Base-by-base conservation (phyloP, 2,329 filamentous ascomycete species). In the Exserohilum rostratum region DNA sequence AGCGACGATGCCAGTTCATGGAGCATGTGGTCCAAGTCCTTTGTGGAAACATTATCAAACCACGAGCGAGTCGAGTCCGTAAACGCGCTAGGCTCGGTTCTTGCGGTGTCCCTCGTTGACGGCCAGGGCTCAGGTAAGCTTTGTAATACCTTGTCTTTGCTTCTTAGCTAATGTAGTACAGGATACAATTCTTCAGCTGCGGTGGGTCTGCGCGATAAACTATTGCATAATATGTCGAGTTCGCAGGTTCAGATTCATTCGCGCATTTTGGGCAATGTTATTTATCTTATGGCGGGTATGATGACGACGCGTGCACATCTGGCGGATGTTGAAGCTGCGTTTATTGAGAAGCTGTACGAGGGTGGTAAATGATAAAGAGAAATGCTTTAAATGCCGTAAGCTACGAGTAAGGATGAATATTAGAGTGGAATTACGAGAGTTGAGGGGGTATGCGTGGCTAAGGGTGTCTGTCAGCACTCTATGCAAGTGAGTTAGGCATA, bases 21-120 rank as follows among this genome's bases (percentile, higher is more conserved):
- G 89, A 91, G 89, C 52, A 83, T 86, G 54, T 95, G 90, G 90
- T 85, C 86, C 0, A 79, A 79, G 1, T 69, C 76, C 0, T 83
- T 92, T 25, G 77, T 93, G 1, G 72, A 77, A 2, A 71, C 77
- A 11, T 66, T 93, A 2, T 92, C 89, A 4, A 76, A 81, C 17
- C 79, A 79, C 2, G 58, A 76, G 0, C 74, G 78, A 0, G 85
- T 95, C 0, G 79, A 85, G 2, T 85, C 87, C 6, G 85, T 89
- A 0, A 90, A 90, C 77, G 88, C 90, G 0, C 76, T 95, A 1
- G 91, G 91, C 0, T 89, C 85, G 2, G 88, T 95, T 1, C 78
- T 95, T 10, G 87, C 88, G 0, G 86, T 96, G 33, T 79, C 79
- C 11, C 61, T 87, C 18, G 75, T 77, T 35, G 83, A 85, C 64